Evolutionary conservation across 495 filamentous ascomycete genomes (phyloP).

Genomic region (Pseudoneurospora amorphoporcata): DNA sequence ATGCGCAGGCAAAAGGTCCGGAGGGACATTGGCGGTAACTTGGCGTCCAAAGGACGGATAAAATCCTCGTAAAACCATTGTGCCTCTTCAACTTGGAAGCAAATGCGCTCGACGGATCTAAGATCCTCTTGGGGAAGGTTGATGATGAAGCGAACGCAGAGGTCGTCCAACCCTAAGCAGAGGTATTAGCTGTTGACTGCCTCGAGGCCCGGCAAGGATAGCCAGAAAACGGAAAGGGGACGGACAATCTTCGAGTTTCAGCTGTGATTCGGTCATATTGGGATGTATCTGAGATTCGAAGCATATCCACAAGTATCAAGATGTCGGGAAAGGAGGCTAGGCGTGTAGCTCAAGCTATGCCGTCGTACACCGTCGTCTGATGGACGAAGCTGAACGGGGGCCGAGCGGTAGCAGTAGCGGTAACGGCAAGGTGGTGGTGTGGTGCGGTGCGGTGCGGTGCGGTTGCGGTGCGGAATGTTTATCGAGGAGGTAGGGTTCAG

Average conservation of each 20-base stretch:
- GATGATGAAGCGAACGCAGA: constrained; percentile 91
- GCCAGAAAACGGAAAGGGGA: constrained; percentile 10
- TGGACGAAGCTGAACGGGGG: neutral
- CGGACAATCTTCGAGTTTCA: constrained; percentile 84
- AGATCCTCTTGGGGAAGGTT: constrained; percentile 89
- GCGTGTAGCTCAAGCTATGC: neutral
- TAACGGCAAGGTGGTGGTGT: neutral
- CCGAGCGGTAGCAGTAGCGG: neutral
- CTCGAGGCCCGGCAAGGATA: neutral
- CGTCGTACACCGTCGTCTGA: neutral
- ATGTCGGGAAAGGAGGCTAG: neutral
- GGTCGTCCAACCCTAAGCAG: constrained; percentile 76
- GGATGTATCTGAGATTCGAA: constrained; percentile 6
- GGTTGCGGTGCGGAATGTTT: neutral
- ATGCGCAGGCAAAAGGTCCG: constrained; percentile 76
- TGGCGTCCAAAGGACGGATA: constrained; percentile 79
- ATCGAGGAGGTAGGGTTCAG: neutral
- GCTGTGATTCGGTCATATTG: constrained; percentile 70
- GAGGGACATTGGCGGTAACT: constrained; percentile 72
- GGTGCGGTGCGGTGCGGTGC: neutral
- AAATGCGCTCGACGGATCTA: constrained; percentile 80
- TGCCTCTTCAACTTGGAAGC: constrained; percentile 96
- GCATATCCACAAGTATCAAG: constrained; percentile 20
- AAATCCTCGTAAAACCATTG: constrained; percentile 99
- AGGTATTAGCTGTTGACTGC: constrained; percentile 17